Conservation (phyloP, 106 monocot species). For the Phalaenopsis equestris region DNA sequence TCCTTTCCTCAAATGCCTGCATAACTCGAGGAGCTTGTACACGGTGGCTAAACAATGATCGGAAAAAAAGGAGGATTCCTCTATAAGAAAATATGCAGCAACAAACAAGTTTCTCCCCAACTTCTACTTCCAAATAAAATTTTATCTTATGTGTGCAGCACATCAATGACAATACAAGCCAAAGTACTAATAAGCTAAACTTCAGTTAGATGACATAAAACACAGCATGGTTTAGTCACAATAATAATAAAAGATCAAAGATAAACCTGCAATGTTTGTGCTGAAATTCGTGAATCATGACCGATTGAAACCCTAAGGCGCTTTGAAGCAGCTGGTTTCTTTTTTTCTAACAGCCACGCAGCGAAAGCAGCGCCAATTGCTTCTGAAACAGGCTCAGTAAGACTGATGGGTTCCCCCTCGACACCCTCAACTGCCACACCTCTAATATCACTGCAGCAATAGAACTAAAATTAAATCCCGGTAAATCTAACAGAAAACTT, state of each 20-base stretch:
- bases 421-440: conserved; percentile 95
- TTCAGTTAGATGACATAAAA: not conserved
- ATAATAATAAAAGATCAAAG: not conserved
- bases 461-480: not conserved
- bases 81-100: no score
- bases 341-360: conserved; percentile 74
- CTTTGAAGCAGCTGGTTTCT: conserved; percentile 39
- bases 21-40: not conserved
- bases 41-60: no score
- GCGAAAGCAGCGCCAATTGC: conserved; percentile 87
- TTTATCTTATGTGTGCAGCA: no score
- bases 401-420: conserved; percentile 74
- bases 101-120: no score
- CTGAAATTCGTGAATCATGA: conserved; percentile 91
- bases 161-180: not conserved
- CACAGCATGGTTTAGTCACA: not conserved
- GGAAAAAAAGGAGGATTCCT: no score
- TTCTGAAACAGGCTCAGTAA: conserved; percentile 73
- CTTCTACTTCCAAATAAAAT: no score
- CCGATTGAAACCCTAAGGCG: conserved; percentile 74
- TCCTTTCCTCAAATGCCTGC: not conserved
- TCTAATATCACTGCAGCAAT: conserved; percentile 73
- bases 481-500: not conserved
- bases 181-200: not conserved
- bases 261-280: conserved; percentile 71